Evolutionary conservation across 148 eudicot genomes (phyloP), one percentile per base, ranked within the genome.

Genomic region (Fagopyrum homotropicum): DNA sequence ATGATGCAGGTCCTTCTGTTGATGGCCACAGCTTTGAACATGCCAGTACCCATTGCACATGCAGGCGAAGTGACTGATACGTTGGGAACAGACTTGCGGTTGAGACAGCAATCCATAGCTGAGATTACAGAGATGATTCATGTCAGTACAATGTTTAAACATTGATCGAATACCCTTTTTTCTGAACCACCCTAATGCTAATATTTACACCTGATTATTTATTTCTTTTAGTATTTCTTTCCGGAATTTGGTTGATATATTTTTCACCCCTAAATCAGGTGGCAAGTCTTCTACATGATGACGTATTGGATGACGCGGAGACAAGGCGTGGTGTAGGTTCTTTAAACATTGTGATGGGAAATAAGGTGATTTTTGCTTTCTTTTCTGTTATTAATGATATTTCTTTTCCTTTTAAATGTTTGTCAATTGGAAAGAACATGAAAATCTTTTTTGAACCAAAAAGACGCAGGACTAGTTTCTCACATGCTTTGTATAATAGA

Each of bases 251-350:
- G 5, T 55, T 66, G 47, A 66, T 66, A 0, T 14, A 17, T 66
- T 35, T 66, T 66, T 40, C 46, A 66, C 45, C 17, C 45, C 29
- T 14, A 57, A 35, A 66, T 79, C 79, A 93, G 98, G 97, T 94
- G 77, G 98, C 98, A 72, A 94, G 98, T 83, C 98, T 94, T 83
- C 98, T 94, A 57, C 98, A 94, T 80, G 98, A 94, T 86, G 98
- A 94, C 73, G 97, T 94, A 72, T 81, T 94, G 87, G 98, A 94
- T 86, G 98, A 94, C 86, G 98, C 97, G 76, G 97, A 91, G 72
- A 94, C 98, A 68, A 90, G 97, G 78, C 88, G 98, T 74, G 97
- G 98, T 72, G 80, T 72, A 45, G 74, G 74, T 17, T 72, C 74
- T 26, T 49, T 72, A 49, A 72, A 72, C 74, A 17, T 47, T 17